These are phyloP conservation scores for Xylariaceae sp. DNA, from an alignment of 2,329 filamentous ascomycete species.

Conservation along the genomic window DNA sequence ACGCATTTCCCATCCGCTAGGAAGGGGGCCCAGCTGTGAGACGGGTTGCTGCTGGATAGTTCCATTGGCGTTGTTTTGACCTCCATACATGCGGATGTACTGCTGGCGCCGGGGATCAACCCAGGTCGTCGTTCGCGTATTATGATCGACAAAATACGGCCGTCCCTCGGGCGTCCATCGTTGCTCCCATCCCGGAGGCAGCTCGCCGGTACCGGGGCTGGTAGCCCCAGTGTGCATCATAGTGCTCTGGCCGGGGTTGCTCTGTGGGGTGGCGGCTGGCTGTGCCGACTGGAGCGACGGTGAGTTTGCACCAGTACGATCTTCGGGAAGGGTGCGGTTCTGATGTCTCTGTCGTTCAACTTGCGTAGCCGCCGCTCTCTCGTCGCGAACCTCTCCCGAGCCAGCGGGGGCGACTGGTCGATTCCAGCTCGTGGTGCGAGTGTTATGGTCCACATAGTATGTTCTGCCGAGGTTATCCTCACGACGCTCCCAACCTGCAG, in stretches of 20 bases:
- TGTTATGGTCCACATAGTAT: slow-evolving; percentile 98
- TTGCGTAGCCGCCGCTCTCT: slow-evolving; percentile 86
- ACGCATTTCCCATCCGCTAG: slow-evolving; percentile 99
- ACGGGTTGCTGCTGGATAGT: slow-evolving; percentile 96
- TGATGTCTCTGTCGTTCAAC: slow-evolving; percentile 91
- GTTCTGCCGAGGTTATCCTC: slow-evolving; percentile 93
- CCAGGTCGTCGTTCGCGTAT: slow-evolving; percentile 97
- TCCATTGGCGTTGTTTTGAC: slow-evolving; percentile 78
- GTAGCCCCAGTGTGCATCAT: slow-evolving; percentile 96
- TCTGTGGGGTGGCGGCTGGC: slow-evolving; percentile 33
- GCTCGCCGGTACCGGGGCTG: slow-evolving; percentile 88
- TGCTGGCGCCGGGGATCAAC: slow-evolving; percentile 95
- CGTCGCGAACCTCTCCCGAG: slow-evolving; percentile 71
- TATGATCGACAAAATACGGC: slow-evolving; percentile 97
- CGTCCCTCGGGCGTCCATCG: slow-evolving; percentile 91
- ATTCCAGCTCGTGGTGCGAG: slow-evolving; percentile 93
- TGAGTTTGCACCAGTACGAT: slow-evolving; percentile 88
- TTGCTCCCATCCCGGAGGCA: slow-evolving; percentile 95
- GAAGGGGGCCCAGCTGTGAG: slow-evolving; percentile 89
- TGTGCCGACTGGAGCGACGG: slow-evolving; percentile 64
- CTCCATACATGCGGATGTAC: slow-evolving; percentile 95
- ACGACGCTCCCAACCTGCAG: slow-evolving; percentile 90
- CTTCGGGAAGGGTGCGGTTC: slow-evolving; percentile 91
- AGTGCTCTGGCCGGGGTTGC: slow-evolving; percentile 53
- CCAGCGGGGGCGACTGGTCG: slow-evolving; percentile 70